Percentiles rank a stretch among this genome's conserved stretches.
Evolutionary conservation across 2,329 filamentous ascomycete genomes (phyloP).

Genomic region (Aspergillus pseudotamarii): DNA sequence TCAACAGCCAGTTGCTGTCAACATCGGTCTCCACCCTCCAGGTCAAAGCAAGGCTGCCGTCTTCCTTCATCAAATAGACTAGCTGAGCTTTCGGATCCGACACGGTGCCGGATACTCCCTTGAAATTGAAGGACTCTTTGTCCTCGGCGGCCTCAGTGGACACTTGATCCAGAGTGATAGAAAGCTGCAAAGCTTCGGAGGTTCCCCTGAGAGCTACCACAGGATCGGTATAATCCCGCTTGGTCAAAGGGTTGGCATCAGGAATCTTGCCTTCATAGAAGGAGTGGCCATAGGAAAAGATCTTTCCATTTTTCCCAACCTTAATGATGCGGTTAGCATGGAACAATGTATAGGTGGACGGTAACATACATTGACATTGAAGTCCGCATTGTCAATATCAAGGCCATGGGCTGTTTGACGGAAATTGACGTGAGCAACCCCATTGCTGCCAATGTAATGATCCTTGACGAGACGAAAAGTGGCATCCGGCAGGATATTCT

Average conservation of each 20-base stretch:
- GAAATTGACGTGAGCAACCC: slow-evolving; percentile 20
- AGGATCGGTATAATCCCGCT: slow-evolving; percentile 9
- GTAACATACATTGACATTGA: slow-evolving; percentile 20
- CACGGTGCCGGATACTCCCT: slow-evolving; percentile 12
- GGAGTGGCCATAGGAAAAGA: slow-evolving; percentile 20
- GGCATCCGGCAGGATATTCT: slow-evolving; percentile 4
- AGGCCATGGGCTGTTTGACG: slow-evolving; percentile 17
- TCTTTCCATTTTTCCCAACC: slow-evolving; percentile 18
- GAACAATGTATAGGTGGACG: no score
- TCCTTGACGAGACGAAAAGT: slow-evolving; percentile 18
- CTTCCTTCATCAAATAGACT: slow-evolving; percentile 14
- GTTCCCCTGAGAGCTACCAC: slow-evolving; percentile 11
- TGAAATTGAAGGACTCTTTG: slow-evolving; percentile 11
- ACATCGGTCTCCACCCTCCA: slow-evolving; percentile 20
- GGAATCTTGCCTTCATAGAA: slow-evolving; percentile 17
- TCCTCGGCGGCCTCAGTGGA: slow-evolving; percentile 1
- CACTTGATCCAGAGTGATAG: slow-evolving; percentile 2
- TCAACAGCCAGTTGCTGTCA: slow-evolving; percentile 18
- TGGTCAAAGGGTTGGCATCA: background rate
- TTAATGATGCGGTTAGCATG: background rate
- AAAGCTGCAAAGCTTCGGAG: slow-evolving; percentile 5
- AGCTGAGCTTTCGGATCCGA: slow-evolving; percentile 18
- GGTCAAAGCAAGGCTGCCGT: slow-evolving; percentile 10
- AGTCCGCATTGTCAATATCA: slow-evolving; percentile 22
- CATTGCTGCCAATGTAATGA: slow-evolving; percentile 20